These are phyloP conservation scores for Diversispora epigaea DNA, from an alignment of 192 early-diverging fungal genomes.

Conservation along the genomic window DNA sequence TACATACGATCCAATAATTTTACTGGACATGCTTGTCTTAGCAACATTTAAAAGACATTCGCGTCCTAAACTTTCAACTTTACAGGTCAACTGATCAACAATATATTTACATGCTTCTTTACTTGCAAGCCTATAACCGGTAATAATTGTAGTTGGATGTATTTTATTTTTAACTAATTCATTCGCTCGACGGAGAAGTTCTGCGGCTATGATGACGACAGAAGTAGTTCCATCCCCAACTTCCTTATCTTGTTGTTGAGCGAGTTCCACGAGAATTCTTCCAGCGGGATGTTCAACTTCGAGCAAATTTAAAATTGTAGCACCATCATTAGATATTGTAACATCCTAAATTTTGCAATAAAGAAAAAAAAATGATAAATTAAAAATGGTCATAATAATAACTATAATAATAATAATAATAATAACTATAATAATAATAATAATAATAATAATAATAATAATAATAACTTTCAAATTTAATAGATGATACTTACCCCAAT, in stretches of 20 bases:
- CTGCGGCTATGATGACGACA: conserved; percentile 98
- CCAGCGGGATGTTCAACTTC: conserved; percentile 99
- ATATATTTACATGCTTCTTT: conserved; percentile 99
- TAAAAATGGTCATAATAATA: too few species aligned
- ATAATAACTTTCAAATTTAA: not conserved
- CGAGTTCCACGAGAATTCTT: conserved; percentile 94
- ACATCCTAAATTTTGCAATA: conserved; percentile 71
- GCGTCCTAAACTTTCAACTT: conserved; percentile 90
- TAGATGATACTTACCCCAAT: conserved; percentile 76
- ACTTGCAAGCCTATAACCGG: conserved; percentile 93
- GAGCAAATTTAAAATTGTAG: conserved; percentile 93
- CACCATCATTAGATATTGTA: conserved; percentile 99
- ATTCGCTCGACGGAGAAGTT: conserved; percentile 92
- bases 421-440: too few species aligned
- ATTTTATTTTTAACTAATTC: conserved; percentile 99
- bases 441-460: too few species aligned
- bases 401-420: too few species aligned
- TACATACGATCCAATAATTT: conserved; percentile 93
- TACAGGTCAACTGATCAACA: conserved; percentile 92
- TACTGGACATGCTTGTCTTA: conserved; percentile 96
- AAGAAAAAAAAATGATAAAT: conserved; percentile 5
- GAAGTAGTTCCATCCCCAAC: conserved; percentile 99
- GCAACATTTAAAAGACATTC: conserved; percentile 95
- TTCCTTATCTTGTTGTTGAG: conserved; percentile 99
- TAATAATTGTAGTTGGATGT: conserved; percentile 98